phyloP scores from a whole-genome alignment of 2,329 filamentous ascomycete species.

The Aspergillus quadricinctus region DNA sequence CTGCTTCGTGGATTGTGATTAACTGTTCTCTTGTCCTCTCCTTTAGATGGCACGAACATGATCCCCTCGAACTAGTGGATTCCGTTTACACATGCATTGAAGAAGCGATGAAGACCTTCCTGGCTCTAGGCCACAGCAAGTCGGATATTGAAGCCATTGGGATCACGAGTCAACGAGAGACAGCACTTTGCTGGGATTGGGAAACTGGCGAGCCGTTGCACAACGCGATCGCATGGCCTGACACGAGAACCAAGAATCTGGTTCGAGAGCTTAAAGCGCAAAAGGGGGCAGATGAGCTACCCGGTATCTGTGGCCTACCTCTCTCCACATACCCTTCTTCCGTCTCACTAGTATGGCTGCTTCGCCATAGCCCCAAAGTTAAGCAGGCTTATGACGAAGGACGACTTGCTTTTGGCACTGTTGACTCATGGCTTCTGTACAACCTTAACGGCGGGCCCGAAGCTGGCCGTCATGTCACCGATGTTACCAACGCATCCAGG shows the following conservation, averaged over 20 bases:
- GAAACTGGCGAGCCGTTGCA: conserved; percentile 73
- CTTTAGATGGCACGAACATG: conserved; percentile 80
- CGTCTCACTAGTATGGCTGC: conserved; percentile 78
- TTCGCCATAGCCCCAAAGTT: conserved; percentile 67
- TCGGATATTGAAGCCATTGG: conserved; percentile 71
- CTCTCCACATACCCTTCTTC: conserved; percentile 85
- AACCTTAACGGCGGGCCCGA: conserved; percentile 68
- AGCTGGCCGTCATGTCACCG: conserved; percentile 71
- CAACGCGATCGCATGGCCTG: conserved; percentile 87
- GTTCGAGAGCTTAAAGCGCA: conserved; percentile 71
- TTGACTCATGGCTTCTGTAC: conserved; percentile 85
- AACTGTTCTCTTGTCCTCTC: conserved; percentile 5
- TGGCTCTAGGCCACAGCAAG: conserved; percentile 62
- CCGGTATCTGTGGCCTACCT: conserved; percentile 71
- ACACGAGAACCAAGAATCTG: conserved; percentile 72
- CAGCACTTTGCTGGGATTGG: conserved; percentile 78
- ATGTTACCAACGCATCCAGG: conserved; percentile 80
- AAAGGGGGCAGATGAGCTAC: conserved; percentile 64
- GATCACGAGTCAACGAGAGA: conserved; percentile 89
- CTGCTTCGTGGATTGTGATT: conserved; percentile 1
- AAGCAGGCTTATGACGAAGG: conserved; percentile 71
- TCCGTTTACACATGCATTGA: conserved; percentile 79
- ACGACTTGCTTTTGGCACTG: conserved; percentile 75
- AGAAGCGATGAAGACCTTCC: conserved; percentile 67
- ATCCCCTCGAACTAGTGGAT: conserved; percentile 69